phyloP scores from a whole-genome alignment of 2,329 filamentous ascomycete genomes.

The Fusarium mexicanum region DNA sequence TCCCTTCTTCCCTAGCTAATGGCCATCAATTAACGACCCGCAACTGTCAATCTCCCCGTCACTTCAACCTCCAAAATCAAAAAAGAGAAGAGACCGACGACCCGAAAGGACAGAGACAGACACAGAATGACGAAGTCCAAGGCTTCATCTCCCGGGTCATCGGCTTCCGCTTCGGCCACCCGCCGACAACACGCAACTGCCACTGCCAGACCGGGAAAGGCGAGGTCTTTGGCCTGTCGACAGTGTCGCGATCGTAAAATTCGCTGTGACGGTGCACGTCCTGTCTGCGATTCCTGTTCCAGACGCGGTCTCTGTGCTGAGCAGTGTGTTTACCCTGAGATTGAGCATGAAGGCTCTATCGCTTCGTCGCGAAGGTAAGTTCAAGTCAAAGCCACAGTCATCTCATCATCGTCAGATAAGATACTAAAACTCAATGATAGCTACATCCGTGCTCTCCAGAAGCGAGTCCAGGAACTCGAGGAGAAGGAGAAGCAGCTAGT shows the following conservation, averaged over 20 bases:
- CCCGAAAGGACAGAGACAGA: not conserved
- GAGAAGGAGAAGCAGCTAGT: constrained; percentile 41
- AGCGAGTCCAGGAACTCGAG: constrained; percentile 42
- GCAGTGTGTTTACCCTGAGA: constrained; percentile 43
- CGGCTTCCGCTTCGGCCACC: constrained; percentile 33
- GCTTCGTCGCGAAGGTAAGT: constrained; percentile 43
- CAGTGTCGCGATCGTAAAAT: constrained; percentile 46
- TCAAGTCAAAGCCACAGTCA: not conserved
- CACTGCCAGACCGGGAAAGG: constrained; percentile 33
- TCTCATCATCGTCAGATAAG: not conserved
- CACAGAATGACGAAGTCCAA: constrained; percentile 19
- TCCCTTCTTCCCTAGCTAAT: not conserved
- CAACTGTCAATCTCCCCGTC: not conserved
- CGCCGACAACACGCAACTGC: constrained; percentile 28
- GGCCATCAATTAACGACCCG: not conserved
- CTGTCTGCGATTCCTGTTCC: constrained; percentile 42
- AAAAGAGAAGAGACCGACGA: not conserved
- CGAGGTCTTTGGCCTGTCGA: constrained; percentile 42
- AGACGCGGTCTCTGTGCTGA: constrained; percentile 37
- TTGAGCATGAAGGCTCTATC: constrained; percentile 44
- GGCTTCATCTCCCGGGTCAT: constrained; percentile 19
- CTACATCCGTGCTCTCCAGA: constrained; percentile 43
- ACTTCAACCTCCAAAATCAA: not conserved
- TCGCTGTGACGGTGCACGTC: constrained; percentile 42
- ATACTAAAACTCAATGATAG: constrained; percentile 18